Evolutionary conservation across 345 rosid species (phyloP).

Genomic region (Firmiana major): DNA sequence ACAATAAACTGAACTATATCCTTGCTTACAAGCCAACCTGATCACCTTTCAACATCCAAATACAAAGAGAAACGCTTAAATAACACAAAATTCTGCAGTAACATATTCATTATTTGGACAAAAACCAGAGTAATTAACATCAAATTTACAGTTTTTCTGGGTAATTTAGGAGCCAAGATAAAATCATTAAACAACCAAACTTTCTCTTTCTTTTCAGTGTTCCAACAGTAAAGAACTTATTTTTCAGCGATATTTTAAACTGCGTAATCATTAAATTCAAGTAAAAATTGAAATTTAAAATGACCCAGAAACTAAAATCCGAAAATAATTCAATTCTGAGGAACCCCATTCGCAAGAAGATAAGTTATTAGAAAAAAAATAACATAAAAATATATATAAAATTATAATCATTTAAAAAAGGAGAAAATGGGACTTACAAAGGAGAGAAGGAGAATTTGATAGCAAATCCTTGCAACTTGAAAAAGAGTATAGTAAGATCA

Average conservation of each 20-base stretch:
- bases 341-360: conserved; percentile 9
- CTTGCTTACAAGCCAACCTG: background rate
- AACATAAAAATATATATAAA: background rate
- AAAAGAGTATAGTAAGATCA: too few relatives aligned
- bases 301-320: background rate
- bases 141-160: background rate
- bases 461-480: background rate
- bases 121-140: background rate
- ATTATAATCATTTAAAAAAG: background rate
- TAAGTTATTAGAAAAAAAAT: background rate
- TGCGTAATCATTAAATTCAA: background rate
- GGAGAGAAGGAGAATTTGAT: background rate
- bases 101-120: background rate
- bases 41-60: conserved; percentile 4
- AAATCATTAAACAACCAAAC: conserved; percentile 1
- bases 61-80: background rate
- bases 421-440: background rate
- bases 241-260: background rate
- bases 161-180: background rate
- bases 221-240: background rate
- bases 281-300: background rate
- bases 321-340: background rate
- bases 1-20: background rate
- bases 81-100: background rate
- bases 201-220: background rate